Base-by-base conservation (phyloP, 2,329 filamentous ascomycete species). In the Colletotrichum chrysophilum region DNA sequence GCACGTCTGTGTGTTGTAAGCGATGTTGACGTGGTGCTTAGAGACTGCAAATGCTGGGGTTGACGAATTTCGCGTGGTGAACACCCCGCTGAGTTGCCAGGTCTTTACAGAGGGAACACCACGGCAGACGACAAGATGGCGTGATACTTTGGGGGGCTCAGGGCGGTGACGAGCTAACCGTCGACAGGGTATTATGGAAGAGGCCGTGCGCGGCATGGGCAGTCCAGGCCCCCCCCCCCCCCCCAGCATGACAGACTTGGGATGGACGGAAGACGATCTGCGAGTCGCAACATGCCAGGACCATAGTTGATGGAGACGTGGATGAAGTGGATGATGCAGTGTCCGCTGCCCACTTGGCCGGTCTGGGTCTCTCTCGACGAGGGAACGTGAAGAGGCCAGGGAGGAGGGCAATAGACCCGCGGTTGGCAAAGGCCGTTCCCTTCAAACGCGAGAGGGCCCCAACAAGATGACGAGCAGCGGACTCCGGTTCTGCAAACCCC, bases 111-210 rank as follows among this genome's bases (percentile, higher is more conserved):
- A 66, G 21, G 52, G 32, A 69, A 52, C 38, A 72, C 56, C 70
- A 38, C 64, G 70, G 69, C 32, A 76, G 58, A 65, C 34, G 28
- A 65, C 60, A 60, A 76, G 60, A 74, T 76, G 74, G 74, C 74
- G 74, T 76, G 74, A 74, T 69, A 55, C 38, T 52, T 69, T 64
- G 70, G 74, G 73, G 43, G 64, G 64, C 48, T 75, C 64, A 75
- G 58, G 64, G 64, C 73, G 73, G 73, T 68, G 70, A 69, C 68
- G 72, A 71, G 61, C 60, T 61, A 71, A 30, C 56, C 32, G 48
- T 73, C 52, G 64, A 36, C 65, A 74, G 65, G 70, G 74, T 65
- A 21, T 34, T 65, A 18, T 32, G 30, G 64, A 66, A 67, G 58
- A 60, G 74, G 65, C 60, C 70, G 74, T 76, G 74, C 70, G 70